Base-by-base conservation (phyloP, 805 yeast genomes). In the Babjeviella inositovora region DNA sequence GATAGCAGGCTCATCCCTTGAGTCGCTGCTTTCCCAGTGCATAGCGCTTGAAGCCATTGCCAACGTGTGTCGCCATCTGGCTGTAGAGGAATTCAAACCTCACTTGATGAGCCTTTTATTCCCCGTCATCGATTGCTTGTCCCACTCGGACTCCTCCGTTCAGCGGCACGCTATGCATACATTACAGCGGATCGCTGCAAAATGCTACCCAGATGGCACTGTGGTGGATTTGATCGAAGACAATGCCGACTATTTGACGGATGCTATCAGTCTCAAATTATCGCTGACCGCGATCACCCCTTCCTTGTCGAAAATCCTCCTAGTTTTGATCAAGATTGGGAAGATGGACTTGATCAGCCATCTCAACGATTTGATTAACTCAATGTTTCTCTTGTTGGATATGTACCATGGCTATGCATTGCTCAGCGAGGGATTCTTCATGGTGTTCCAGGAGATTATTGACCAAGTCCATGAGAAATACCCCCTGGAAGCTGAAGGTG, bases 181-280 rank as follows among this genome's bases (percentile, higher is more conserved):
- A 1, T 47, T 69, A 4, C 28, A 50, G 11, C 49, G 64, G 3
- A 47, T 85, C 5, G 63, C 80, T 0, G 32, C 44, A 7, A 41
- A 52, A 4, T 48, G 70, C 8, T 75, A 72, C 29, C 42, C 46
- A 9, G 35, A 50, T 16, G 74, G 74, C 0, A 67, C 81, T 1
- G 44, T 85, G 3, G 50, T 50, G 16, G 43, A 45, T 3, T 39
- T 87, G 28, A 54, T 90, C 2, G 36, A 58, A 17, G 69, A 67
- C 13, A 87, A 84, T 40, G 59, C 70, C 27, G 95, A 87, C 35
- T 85, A 85, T 38, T 45, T 87, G 11, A 51, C 84, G 9, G 96
- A 90, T 39, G 50, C 82, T 0, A 51, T 84, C n/a, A 74, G 93
- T 3, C 45, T 70, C 14, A 65, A 62, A 30, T 50, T 90, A 25